Evolutionary conservation across 2,329 filamentous ascomycete genomes (phyloP), one percentile per base, ranked within the genome.

Genomic region (Curvularia sp.): DNA sequence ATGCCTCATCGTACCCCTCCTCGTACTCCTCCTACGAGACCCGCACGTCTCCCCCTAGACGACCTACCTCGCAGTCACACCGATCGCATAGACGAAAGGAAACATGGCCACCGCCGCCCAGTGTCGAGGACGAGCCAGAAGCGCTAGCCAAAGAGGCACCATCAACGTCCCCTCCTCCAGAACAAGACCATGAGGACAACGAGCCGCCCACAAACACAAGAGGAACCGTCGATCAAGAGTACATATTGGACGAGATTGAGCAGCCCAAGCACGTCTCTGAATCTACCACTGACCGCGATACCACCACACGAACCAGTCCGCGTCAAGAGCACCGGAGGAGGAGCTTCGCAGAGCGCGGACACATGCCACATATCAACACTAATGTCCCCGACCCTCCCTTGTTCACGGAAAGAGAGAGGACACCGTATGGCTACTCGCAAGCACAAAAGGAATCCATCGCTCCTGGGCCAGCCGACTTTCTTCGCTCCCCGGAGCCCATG

Each of bases 211-310:
- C 89, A 33, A 84, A 85, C 12, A 83, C 84, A 57, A 85, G 85
- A 56, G 90, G 90, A 39, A 84, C 85, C 5, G 76, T 89, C 57
- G 88, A 93, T 52, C 90, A 93, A 69, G 78, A 87, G 26, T 87
- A 87, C 12, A 80, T 93, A 49, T 80, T 93, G 24, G 77, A 89
- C 55, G 86, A 89, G 55, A 84, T 90, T 13, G 75, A 80, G 46
- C 73, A 72, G 35, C 73, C 75, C 66, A 86, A 90, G 8, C 76
- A 89, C 38, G 77, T 89, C 15, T 68, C 73, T 0, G 72, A 73
- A 22, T 39, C 77, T 77, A 60, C 55, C 18, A 51, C 58, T 39
- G 60, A 57, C 47, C 56, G 58, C 18, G 59, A 56, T 38, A 24
- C 55, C 12, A 31, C 57, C 13, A 26, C 46, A n/a, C 44, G 47